Base-by-base conservation (phyloP, 805 yeast species). In the Blastobotrys muscicola region DNA sequence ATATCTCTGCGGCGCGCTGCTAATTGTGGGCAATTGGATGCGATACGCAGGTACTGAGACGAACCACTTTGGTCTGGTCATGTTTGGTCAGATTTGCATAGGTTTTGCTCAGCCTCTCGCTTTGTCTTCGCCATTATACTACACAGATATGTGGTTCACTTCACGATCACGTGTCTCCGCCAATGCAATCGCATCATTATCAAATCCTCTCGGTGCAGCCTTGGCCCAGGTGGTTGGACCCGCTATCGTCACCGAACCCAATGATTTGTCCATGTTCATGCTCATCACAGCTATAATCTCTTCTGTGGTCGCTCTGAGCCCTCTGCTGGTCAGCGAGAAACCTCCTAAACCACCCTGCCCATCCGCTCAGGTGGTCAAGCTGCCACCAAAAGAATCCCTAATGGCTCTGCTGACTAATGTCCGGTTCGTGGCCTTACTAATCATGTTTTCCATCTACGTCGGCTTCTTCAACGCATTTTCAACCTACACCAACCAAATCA, bases 51-150 rank as follows among this genome's bases (percentile, higher is more conserved):
- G 64, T 8, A 50, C 53, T 10, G 47, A 36, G 16, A 45, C 43
- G 13, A 52, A 52, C 38, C 44, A 38, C 8, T 59, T 54, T 42
- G 62, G 61, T 3, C 53, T 48, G 7, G 53, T 57, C 34, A 58
- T 60, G 53, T 50, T 60, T 40, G 62, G 63, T n/a, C 64, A 60
- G 51, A 59, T 60, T 14, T 43, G 60, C 13, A 53, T 60, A 33
- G 64, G 64, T 3, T 55, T 60, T 36, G 63, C 59, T 8, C 64
- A 60, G 45, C 64, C 64, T 6, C 59, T 60, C 41, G 60, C 59
- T 4, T 51, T 60, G 34, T 52, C 55, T 29, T 45, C 61, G 2
- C 61, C 63, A 6, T 46, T 62, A 8, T 55, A 54, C 46, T 60
- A 55, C 43, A 52, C 61, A 5, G 64, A 58, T 40, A 49, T 54